These are phyloP conservation scores for Aspergillus udagawae DNA, from an alignment of 2,329 filamentous ascomycete genomes.

Conservation along the genomic window DNA sequence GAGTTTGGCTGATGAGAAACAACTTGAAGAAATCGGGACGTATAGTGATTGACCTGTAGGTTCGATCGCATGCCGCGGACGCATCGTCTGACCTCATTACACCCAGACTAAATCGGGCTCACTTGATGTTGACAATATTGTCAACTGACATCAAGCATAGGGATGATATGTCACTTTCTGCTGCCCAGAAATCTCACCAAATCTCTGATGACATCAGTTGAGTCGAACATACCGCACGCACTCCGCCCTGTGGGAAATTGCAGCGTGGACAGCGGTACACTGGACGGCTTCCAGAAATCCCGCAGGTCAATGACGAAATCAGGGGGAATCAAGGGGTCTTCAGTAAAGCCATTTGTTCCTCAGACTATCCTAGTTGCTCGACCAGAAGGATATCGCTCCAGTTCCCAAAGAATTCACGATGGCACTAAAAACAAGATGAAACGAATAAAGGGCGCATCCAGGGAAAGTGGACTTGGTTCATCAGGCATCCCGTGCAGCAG, in stretches of 20 bases:
- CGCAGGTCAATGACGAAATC: slow-evolving; percentile 5
- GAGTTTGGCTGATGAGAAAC: slow-evolving; percentile 7
- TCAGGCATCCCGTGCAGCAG: slow-evolving; percentile 1
- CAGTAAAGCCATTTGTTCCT: neutral
- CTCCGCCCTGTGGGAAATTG: slow-evolving; percentile 55
- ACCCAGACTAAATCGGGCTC: slow-evolving; percentile 77
- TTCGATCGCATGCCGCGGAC: slow-evolving; percentile 56
- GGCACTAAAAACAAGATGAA: neutral
- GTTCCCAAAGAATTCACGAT: neutral
- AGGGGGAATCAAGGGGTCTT: neutral
- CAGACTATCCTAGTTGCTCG: neutral
- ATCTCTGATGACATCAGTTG: slow-evolving; percentile 63
- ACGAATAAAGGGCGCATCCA: slow-evolving; percentile 11
- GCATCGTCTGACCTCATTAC: slow-evolving; percentile 51
- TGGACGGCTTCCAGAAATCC: slow-evolving; percentile 53
- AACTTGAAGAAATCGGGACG: slow-evolving; percentile 21
- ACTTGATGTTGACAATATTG: slow-evolving; percentile 53
- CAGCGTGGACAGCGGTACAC: slow-evolving; percentile 65
- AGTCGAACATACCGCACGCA: slow-evolving; percentile 56
- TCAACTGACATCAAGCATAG: slow-evolving; percentile 37
- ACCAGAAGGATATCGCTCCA: neutral
- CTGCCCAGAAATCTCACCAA: slow-evolving; percentile 61
- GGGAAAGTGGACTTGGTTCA: slow-evolving; percentile 9
- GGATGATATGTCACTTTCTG: slow-evolving; percentile 36
- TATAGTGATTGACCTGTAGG: slow-evolving; percentile 74